Evolutionary conservation across 768 basidiomycete species (phyloP), one percentile per base, ranked within the genome.

Genomic region (Termitomyces sp.): DNA sequence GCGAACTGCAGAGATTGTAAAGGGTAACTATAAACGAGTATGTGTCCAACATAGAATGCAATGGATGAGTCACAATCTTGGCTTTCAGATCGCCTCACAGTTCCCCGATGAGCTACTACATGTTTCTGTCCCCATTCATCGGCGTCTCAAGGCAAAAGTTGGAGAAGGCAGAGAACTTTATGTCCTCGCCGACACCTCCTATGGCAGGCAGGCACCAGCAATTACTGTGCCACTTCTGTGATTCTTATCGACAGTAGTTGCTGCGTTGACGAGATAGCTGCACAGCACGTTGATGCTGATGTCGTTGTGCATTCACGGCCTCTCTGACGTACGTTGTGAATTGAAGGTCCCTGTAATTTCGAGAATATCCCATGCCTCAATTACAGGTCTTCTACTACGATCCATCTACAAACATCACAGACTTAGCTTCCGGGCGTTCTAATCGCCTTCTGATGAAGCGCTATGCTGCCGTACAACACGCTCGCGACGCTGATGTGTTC

Each of bases 191-290:
- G 55, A 52, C 70, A 98, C 94, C 22, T 96, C 95, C 4, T 98
- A 98, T 69, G 97, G 95, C 71, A 95, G 90, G 95, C 84, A 73
- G 47, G 47, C 47, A 37, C 55, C 60, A 42, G 41, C 45, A 50
- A 53, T 60, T 44, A 56, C 24, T 50, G 44, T 53, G 34, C 43
- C 56, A 49, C 46, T 54, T 43, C 12, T 45, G 28, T 26, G 38
- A 48, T 56, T 65, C n/a, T 37, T 49, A 30, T 48, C 41, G 44
- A 48, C 42, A 48, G 32, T 64, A 94, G 95, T 64, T 98, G 97
- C 64, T 98, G 97, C 66, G 93, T 96, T 3, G 97, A 99, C 64
- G 91, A 98, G 61, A 88, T 98, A 7, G 89, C 93, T 6, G 93
- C 96, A 3, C 87, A 93, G 62, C 97, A 99, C 65, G 85, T 94